A percentile compares a stretch with the other conserved stretches of the same genome.
These are phyloP conservation scores for Penicillium ucsense DNA, from an alignment of 495 filamentous ascomycete species.

Conservation along the genomic window DNA sequence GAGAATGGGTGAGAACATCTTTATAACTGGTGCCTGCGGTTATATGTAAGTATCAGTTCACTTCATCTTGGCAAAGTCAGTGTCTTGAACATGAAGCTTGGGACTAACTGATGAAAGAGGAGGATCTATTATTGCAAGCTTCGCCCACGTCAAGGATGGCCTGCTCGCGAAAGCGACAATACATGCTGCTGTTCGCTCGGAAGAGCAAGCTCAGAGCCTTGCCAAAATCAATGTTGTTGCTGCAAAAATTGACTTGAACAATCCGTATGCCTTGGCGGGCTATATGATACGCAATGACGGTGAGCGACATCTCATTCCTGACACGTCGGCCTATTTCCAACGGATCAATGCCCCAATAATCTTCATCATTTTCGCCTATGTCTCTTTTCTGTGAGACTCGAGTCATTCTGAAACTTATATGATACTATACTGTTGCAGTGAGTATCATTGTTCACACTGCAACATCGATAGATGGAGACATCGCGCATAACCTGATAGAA, in stretches of 20 bases:
- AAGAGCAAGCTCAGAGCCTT: conserved; percentile 3
- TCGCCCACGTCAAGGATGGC: not conserved
- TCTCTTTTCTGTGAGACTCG: too few relatives aligned
- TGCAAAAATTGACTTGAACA: conserved; percentile 1
- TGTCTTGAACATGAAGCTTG: too few relatives aligned
- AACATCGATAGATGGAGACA: conserved; percentile 1
- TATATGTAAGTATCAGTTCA: not conserved
- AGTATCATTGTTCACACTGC: conserved; percentile 2
- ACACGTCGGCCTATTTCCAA: too few relatives aligned
- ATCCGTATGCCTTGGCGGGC: not conserved
- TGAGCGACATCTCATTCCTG: not conserved
- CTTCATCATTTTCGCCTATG: too few relatives aligned
- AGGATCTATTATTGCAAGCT: not conserved
- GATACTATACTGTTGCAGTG: not conserved
- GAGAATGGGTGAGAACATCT: conserved; percentile 1
- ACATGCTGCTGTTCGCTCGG: conserved; percentile 3
- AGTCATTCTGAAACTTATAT: not conserved
- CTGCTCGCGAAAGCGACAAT: not conserved
- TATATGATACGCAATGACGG: conserved; percentile 2
- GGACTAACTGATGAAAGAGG: not conserved
- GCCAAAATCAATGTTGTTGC: not conserved
- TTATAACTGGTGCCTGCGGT: conserved; percentile 1
- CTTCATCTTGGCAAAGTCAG: too few relatives aligned
- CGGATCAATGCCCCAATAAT: too few relatives aligned
- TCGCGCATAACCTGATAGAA: not conserved